Conservation (phyloP, 2,329 filamentous ascomycete species). For the Fusarium tupiense region DNA sequence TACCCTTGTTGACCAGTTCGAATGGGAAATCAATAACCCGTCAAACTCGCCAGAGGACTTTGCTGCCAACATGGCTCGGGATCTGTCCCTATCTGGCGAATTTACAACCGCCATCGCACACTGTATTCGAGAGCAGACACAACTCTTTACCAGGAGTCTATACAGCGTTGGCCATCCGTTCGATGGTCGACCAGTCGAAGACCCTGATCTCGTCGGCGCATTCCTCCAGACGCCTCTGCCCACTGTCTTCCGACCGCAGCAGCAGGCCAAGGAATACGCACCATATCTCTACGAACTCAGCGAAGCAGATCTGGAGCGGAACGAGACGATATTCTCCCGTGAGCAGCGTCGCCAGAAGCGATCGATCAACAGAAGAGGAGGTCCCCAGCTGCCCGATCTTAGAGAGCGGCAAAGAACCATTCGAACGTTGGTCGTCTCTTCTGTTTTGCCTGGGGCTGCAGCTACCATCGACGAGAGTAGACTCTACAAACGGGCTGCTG, state of each 20-base stretch:
- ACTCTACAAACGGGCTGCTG: slow-evolving; percentile 81
- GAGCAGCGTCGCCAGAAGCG: slow-evolving; percentile 95
- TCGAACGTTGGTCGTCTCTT: slow-evolving; percentile 89
- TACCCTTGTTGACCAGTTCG: slow-evolving; percentile 95
- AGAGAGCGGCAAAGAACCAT: slow-evolving; percentile 95
- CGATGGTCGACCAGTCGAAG: slow-evolving; percentile 91
- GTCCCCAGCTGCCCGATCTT: slow-evolving; percentile 92
- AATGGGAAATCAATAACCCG: slow-evolving; percentile 98
- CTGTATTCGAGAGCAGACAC: slow-evolving; percentile 94
- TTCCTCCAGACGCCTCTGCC: slow-evolving; percentile 87
- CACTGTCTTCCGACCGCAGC: slow-evolving; percentile 86
- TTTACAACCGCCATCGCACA: slow-evolving; percentile 98
- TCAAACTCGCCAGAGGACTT: slow-evolving; percentile 95
- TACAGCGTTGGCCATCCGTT: slow-evolving; percentile 96
- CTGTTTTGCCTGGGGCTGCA: slow-evolving; percentile 88
- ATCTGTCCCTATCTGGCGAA: slow-evolving; percentile 91
- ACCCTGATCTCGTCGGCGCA: slow-evolving; percentile 85
- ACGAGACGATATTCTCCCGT: slow-evolving; percentile 90
- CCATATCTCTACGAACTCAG: slow-evolving; percentile 95
- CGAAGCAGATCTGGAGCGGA: slow-evolving; percentile 87
- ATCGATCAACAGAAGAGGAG: slow-evolving; percentile 91
- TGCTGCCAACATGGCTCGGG: slow-evolving; percentile 85
- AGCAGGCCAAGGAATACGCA: slow-evolving; percentile 92
- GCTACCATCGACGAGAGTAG: slow-evolving; percentile 83
- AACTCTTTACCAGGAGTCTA: slow-evolving; percentile 91